Evolutionary conservation across 2,329 filamentous ascomycete genomes (phyloP).

Genomic region (Beauveria bassiana): DNA sequence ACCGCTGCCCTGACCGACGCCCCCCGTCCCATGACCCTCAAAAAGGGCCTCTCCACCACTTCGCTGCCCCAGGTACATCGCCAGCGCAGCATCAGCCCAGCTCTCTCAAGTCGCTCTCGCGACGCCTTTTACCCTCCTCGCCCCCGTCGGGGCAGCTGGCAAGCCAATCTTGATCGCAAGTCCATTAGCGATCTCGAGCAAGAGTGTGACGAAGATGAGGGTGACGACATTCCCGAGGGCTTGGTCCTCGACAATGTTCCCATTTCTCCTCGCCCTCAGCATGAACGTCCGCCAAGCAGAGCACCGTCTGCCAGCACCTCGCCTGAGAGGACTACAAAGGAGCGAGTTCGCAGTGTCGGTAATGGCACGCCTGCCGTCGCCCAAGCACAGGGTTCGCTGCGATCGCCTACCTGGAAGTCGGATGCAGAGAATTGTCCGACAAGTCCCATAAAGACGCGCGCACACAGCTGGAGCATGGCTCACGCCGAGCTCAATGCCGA

Average conservation of each 20-base stretch:
- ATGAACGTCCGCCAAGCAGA: constrained; percentile 47
- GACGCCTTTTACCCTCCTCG: constrained; percentile 31
- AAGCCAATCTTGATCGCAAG: constrained; percentile 57
- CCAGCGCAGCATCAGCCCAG: constrained; percentile 46
- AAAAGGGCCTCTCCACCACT: constrained; percentile 25
- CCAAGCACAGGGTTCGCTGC: constrained; percentile 50
- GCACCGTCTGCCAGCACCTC: constrained; percentile 46
- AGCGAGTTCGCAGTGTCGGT: constrained; percentile 48
- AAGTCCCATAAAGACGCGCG: constrained; percentile 44
- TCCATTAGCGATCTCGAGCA: constrained; percentile 63
- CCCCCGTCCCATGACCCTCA: constrained; percentile 23
- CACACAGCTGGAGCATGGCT: constrained; percentile 69
- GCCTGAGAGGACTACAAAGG: constrained; percentile 43
- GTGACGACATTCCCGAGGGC: constrained; percentile 71
- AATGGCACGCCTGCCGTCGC: constrained; percentile 56
- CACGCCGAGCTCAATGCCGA: constrained; percentile 63
- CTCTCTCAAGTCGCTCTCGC: constrained; percentile 35
- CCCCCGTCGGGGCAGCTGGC: constrained; percentile 61
- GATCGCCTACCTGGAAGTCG: constrained; percentile 47
- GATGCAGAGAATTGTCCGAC: constrained; percentile 32
- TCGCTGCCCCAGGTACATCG: constrained; percentile 32
- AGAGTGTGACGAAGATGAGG: constrained; percentile 70
- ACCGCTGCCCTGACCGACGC: constrained; percentile 29
- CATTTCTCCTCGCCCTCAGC: constrained; percentile 61
- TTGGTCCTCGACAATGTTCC: constrained; percentile 76